phyloP scores from a whole-genome alignment of 805 yeast genomes.

The Kodamaea laetipori region DNA sequence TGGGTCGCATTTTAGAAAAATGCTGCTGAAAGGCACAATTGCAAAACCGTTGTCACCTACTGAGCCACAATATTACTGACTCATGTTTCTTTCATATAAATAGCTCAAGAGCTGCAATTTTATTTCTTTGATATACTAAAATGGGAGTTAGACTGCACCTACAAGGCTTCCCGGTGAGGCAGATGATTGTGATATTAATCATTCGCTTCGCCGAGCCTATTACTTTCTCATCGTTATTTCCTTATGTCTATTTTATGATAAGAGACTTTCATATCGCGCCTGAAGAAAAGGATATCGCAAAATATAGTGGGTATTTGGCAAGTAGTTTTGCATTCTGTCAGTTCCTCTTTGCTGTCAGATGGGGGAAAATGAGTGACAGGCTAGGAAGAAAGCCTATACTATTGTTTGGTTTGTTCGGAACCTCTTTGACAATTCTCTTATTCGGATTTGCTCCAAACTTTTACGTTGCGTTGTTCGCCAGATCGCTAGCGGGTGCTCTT shows the following conservation, averaged over 20 bases:
- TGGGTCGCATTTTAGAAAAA: too few species aligned
- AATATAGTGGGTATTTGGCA: slow-evolving; percentile 62
- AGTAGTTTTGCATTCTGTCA: slow-evolving; percentile 64
- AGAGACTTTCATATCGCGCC: slow-evolving; percentile 53
- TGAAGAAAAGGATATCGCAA: slow-evolving; percentile 53
- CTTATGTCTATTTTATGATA: slow-evolving; percentile 66
- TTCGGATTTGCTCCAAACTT: slow-evolving; percentile 60
- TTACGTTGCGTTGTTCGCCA: slow-evolving; percentile 53
- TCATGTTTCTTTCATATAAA: neutral
- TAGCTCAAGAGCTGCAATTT: neutral
- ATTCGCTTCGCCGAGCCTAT: slow-evolving; percentile 64
- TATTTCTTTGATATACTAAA: neutral
- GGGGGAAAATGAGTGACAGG: slow-evolving; percentile 59
- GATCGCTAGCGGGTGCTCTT: slow-evolving; percentile 56
- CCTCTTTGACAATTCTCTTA: slow-evolving; percentile 45
- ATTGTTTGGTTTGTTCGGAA: slow-evolving; percentile 53
- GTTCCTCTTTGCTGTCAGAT: slow-evolving; percentile 56
- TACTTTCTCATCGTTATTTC: slow-evolving; percentile 64
- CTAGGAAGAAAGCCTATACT: slow-evolving; percentile 60
- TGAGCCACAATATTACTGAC: neutral
- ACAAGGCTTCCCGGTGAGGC: slow-evolving; percentile 56
- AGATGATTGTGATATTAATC: slow-evolving; percentile 39
- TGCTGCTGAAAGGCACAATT: too few species aligned
- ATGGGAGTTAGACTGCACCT: slow-evolving; percentile 8
- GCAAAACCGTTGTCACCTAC: too few species aligned